Base-by-base conservation (phyloP, 257 asterid genomes). In the Nicotiana otophora region DNA sequence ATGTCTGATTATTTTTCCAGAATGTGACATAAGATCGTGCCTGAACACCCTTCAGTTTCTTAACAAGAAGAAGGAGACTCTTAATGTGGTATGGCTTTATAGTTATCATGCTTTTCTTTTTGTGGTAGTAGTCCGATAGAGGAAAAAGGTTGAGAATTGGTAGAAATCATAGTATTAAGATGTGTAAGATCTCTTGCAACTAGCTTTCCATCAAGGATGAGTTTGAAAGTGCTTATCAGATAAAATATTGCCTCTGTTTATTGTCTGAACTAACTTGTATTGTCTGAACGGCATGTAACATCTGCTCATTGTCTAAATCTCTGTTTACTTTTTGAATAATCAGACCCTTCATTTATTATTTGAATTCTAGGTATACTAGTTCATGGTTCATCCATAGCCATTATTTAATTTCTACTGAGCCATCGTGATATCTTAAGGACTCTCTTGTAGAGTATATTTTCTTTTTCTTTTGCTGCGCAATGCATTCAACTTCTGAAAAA, bases 21-120 rank as follows among this genome's bases (percentile, higher is more conserved):
- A 92, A 83, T 91, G 98, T 85, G 99, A 96, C 86, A 89, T 96
- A 88, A 90, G 99, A 36, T 92, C 98, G 9, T 93, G 99, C 91
- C 87, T 96, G 90, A 96, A 96, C 93, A 94, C 98, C 39, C 93
- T 96, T 89, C 99, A 96, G 87, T 96, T 93, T 89, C 97, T 96
- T 83, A 86, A 93, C 94, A 94, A 91, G 90, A 94, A 90, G 89
- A 90, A 91, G 86, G 97, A 94, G 85, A 69, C 81, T 81, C 97
- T 96, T 77, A 93, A 96, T 69, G 83, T 88, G 97, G 99, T 96
- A 93, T 68, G 88, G 4, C 64, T 84, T 85, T 54, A 19, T 66
- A 64, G 79, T 76, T 82, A 46, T 78, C 55, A n/a, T 46, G 39
- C 82, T 42, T 77, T 31, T 62, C 23, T 54, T 84, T 26, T 80